Percentiles rank a stretch among this genome's conserved stretches.
These are phyloP conservation scores for Mucor circinelloides DNA, from an alignment of 371 early-diverging fungal genomes.

Conservation along the genomic window DNA sequence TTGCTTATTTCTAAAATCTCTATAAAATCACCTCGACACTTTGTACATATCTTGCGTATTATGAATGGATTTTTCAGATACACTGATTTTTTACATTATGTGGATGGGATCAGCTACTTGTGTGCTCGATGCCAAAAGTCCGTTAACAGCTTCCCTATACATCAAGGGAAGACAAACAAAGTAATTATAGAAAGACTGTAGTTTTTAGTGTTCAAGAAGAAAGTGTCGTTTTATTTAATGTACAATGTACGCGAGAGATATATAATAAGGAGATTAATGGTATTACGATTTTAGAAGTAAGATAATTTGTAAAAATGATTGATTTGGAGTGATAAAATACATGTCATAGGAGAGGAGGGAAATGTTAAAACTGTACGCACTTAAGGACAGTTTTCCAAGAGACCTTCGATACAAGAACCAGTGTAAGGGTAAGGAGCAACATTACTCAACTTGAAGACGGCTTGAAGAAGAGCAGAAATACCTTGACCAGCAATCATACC, in stretches of 20 bases:
- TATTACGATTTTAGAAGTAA: neutral
- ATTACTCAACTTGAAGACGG: constrained; percentile 53
- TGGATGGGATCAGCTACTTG: too few species aligned
- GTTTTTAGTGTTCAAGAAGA: too few species aligned
- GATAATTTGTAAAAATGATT: neutral
- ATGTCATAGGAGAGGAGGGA: neutral
- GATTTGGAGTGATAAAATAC: neutral
- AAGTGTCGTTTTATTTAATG: too few species aligned
- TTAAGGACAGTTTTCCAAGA: constrained; percentile 35
- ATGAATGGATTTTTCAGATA: too few species aligned
- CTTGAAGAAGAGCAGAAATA: constrained; percentile 67
- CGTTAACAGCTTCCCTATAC: too few species aligned
- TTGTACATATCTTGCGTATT: too few species aligned
- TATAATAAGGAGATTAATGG: neutral
- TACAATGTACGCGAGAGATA: neutral
- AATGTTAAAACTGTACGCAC: neutral
- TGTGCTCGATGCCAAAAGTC: too few species aligned
- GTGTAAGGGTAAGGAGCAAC: constrained; percentile 27
- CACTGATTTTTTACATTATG: too few species aligned
- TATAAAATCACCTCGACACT: neutral
- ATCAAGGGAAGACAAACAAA: too few species aligned
- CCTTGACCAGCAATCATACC: constrained; percentile 81
- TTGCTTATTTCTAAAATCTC: constrained; percentile 57
- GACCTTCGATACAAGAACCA: constrained; percentile 34
- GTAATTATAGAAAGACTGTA: too few species aligned